Evolutionary conservation across 805 yeast genomes (phyloP), one percentile per base, ranked within the genome.

Genomic region (Debaryomyces tyrocola): DNA sequence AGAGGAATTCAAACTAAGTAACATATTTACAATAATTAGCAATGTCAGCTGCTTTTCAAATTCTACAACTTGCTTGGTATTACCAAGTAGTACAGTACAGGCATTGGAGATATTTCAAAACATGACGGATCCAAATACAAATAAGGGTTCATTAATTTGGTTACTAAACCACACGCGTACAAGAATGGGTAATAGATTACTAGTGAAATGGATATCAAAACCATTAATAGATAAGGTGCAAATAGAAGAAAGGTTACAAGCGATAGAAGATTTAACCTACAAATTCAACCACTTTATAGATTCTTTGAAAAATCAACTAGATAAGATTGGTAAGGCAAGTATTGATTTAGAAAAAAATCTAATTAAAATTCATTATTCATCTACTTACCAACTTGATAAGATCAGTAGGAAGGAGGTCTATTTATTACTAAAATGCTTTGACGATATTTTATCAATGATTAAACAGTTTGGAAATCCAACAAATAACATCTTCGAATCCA

Each of bases 81-180:
- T 86, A 27, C 84, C 85, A 45, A 78, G 85, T 1, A 82, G 79
- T 55, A 83, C 96, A 0, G 54, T 94, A 4, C 74, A 76, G 28
- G 82, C 87, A 37, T 67, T 94, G 17, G 97, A 94, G 57, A 77
- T 94, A 1, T 89, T 87, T 56, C 69, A 70, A 17, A 88, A 88
- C 55, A 66, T 75, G 3, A 82, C 94, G 0, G 82, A 82, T 50
- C 57, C 63, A 12, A 61, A 67, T 10, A 67, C 74, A 4, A 70
- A 70, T 7, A 66, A 73, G 28, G 98, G 97, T 0, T 82, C 96
- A 0, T 66, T 92, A 11, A 61, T 87, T 12, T 88, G 95, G 90
- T 69, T 89, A 2, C 55, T 94, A 49, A 87, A 92, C 60, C 90
- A 86, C 53, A 88, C 98, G 0, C 67, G 80, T 29, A 88, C 98